A percentile compares a stretch with the other conserved stretches of the same genome.
These are phyloP conservation scores for Fraxinus paxiana DNA, from an alignment of 305 asterid genomes.

Conservation along the genomic window DNA sequence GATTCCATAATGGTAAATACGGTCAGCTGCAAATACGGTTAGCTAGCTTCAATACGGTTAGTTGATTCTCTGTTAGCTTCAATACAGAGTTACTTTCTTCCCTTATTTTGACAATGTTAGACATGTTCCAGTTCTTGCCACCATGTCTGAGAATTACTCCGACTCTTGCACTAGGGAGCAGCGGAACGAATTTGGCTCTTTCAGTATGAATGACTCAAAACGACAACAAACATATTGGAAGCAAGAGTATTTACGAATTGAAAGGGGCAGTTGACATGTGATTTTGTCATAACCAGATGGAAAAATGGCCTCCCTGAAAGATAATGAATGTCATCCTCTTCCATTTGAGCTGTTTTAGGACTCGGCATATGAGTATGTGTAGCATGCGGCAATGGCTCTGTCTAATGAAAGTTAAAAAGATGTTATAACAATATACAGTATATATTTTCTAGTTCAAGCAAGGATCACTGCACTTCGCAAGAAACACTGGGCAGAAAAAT, in stretches of 20 bases:
- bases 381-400: neutral
- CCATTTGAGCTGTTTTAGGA: conserved; percentile 21
- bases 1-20: too few species aligned
- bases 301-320: conserved; percentile 32
- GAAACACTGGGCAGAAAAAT: neutral
- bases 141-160: conserved; percentile 32
- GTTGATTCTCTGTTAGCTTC: too few species aligned
- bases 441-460: neutral
- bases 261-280: conserved; percentile 16
- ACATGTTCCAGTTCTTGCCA: conserved; percentile 36
- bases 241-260: conserved; percentile 22
- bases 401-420: neutral
- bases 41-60: too few species aligned
- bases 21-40: too few species aligned
- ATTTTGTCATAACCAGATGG: conserved; percentile 19
- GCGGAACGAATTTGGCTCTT: neutral
- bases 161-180: conserved; percentile 32
- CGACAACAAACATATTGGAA: neutral
- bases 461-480: neutral
- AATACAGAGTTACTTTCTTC: too few species aligned
- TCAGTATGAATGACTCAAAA: neutral
- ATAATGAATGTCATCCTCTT: conserved; percentile 26
- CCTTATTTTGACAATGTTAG: too few species aligned
- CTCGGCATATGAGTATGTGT: neutral
- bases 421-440: neutral